A percentile compares a stretch with the other conserved stretches of the same genome.
These are phyloP conservation scores for Boletus subcaerulescens DNA, from an alignment of 768 basidiomycete genomes.

Conservation along the genomic window DNA sequence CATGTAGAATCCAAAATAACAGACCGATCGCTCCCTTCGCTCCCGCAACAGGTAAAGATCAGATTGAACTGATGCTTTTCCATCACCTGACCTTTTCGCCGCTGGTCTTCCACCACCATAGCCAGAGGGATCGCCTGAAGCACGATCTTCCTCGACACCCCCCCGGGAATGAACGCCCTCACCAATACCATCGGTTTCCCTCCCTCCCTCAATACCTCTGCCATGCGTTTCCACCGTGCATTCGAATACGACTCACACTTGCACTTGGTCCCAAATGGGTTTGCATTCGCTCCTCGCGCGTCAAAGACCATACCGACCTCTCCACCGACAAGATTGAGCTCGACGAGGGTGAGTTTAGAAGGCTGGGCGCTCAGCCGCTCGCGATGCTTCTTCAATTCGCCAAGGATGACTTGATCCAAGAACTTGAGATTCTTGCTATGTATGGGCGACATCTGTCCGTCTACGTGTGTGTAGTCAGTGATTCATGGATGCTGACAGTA, in stretches of 20 bases:
- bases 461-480: conserved; percentile 3
- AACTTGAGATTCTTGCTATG: conserved; percentile 25
- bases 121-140: conserved; percentile 26
- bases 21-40: not conserved
- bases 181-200: conserved; percentile 20
- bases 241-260: conserved; percentile 22
- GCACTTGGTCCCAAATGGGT: conserved; percentile 26
- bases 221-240: conserved; percentile 23
- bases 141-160: conserved; percentile 25
- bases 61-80: conserved; percentile 20
- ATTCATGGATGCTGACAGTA: not conserved
- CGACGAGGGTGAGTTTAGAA: conserved; percentile 23
- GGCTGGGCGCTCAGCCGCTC: conserved; percentile 7
- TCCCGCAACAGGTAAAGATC: conserved; percentile 25
- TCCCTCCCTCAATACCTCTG: conserved; percentile 13
- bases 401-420: conserved; percentile 24
- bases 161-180: conserved; percentile 28
- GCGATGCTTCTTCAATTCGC: conserved; percentile 24
- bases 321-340: conserved; percentile 22
- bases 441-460: conserved; percentile 22
- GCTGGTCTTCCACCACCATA: not conserved
- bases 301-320: conserved; percentile 17
- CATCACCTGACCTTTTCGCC: not conserved
- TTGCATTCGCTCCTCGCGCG: conserved; percentile 16
- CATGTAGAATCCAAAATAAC: too few relatives aligned